A percentile compares a stretch with the other conserved stretches of the same genome.
Evolutionary conservation across 129 eudicot species (phyloP).

Genomic region (Cynara cardunculus): DNA sequence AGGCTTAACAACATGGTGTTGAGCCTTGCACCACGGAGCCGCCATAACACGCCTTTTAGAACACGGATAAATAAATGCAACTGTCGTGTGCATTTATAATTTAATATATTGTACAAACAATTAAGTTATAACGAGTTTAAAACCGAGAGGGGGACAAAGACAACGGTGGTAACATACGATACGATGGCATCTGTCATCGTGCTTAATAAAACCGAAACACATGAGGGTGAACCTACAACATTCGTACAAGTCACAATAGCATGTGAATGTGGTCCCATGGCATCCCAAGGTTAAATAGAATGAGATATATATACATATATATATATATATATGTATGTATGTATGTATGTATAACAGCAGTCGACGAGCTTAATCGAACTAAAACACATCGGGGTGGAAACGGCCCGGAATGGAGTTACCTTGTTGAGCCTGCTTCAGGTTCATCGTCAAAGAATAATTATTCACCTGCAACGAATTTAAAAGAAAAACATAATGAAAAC

Average conservation of each 20-base stretch:
- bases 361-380: neutral
- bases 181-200: neutral
- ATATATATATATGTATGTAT: no score
- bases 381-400: slow-evolving; percentile 89
- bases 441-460: slow-evolving; percentile 85
- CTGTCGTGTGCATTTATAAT: neutral
- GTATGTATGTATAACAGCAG: neutral
- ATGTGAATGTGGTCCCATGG: neutral
- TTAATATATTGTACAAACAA: neutral
- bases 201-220: neutral
- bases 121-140: neutral
- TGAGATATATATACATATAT: neutral
- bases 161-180: neutral
- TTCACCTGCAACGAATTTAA: slow-evolving; percentile 56
- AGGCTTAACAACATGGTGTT: no score
- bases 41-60: no score
- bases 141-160: neutral
- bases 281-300: neutral
- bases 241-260: neutral
- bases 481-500: neutral
- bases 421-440: slow-evolving; percentile 98
- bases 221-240: neutral
- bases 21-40: no score
- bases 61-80: no score
- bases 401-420: slow-evolving; percentile 80